Evolutionary conservation across 2,329 filamentous ascomycete species (phyloP), one percentile per base, ranked within the genome.

Genomic region (Gnomoniopsis smithogilvyi): DNA sequence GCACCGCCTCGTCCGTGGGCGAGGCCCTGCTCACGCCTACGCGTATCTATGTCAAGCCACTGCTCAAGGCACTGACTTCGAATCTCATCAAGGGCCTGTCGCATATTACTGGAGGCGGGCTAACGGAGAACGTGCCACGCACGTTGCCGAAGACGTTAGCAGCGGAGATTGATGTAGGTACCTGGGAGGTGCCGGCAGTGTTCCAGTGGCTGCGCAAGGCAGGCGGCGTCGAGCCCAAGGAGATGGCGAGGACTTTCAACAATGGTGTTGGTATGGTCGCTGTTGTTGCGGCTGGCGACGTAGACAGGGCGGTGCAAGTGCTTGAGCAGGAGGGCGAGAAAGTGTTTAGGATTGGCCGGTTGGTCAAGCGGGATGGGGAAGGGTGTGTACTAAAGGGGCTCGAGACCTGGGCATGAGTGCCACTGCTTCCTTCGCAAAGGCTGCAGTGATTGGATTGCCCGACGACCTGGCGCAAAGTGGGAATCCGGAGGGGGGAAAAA

Each of bases 201-300:
- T 95, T 98, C 78, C 81, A 81, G 68, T 99, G 95, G 95, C 81
- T 99, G 67, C 92, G 92, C 77, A 74, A 72, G 62, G 78, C 79
- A 3, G 86, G 85, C n/a, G 89, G 89, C 62, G 87, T 98, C 34
- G 83, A 81, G 55, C 80, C 87, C 1, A 70, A 78, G 11, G 95
- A 99, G 77, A 96, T 98, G 84, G 92, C 89, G 54, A 83, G 92
- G 59, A 95, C 92, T 2, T 98, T 96, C 83, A 99, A 99, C 78
- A 92, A 89, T 8, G 95, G 95, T 53, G 78, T 99, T 48, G 95
- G 95, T 50, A 98, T 99, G 93, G 90, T 97, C 6, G 80, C 93
- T 33, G 92, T 92, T 6, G 91, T 97, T 2, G 84, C 83, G 30
- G 78, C 82, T 58, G 80, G 77, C 36, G 82, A 89, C 65, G 90